Percentiles rank a stretch among this genome's conserved stretches.
Conservation (phyloP, 805 yeast species). For the Saccharomyces paradoxus region DNA sequence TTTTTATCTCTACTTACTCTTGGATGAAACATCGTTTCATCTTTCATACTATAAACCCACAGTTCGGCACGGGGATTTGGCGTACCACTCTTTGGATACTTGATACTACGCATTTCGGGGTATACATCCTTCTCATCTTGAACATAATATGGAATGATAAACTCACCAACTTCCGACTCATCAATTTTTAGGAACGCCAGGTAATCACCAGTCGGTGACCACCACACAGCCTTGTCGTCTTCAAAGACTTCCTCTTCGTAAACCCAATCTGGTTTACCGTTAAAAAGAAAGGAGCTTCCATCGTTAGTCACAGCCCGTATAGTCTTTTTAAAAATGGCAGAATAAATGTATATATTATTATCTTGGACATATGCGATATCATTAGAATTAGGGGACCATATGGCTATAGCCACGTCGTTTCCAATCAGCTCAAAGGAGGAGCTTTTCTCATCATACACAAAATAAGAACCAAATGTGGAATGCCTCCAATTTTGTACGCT, state of each 20-base stretch:
- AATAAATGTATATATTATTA: conserved; percentile 59
- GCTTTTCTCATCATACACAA: conserved; percentile 33
- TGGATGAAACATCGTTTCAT: conserved; percentile 32
- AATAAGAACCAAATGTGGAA: conserved; percentile 38
- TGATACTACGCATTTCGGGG: conserved; percentile 52
- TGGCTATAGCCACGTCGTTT: conserved; percentile 39
- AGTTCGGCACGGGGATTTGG: conserved; percentile 61
- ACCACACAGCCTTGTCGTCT: conserved; percentile 56
- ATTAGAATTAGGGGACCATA: conserved; percentile 69
- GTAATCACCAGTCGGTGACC: conserved; percentile 60
- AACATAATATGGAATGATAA: conserved; percentile 66
- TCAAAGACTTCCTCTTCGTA: conserved; percentile 73
- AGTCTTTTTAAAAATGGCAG: conserved; percentile 24
- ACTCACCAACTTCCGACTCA: conserved; percentile 67
- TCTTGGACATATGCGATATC: conserved; percentile 58
- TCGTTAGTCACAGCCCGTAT: conserved; percentile 32
- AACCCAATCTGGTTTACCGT: conserved; percentile 78
- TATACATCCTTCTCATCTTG: conserved; percentile 47
- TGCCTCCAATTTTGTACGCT: conserved; percentile 53
- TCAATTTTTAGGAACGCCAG: conserved; percentile 60
- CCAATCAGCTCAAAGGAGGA: conserved; percentile 23
- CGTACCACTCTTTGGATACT: conserved; percentile 81
- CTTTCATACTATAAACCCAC: conserved; percentile 36
- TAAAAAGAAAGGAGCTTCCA: conserved; percentile 45
- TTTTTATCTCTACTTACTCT: conserved; percentile 34